Base-by-base conservation (phyloP, 2,329 filamentous ascomycete genomes). In the Diplocarpon rosae region DNA sequence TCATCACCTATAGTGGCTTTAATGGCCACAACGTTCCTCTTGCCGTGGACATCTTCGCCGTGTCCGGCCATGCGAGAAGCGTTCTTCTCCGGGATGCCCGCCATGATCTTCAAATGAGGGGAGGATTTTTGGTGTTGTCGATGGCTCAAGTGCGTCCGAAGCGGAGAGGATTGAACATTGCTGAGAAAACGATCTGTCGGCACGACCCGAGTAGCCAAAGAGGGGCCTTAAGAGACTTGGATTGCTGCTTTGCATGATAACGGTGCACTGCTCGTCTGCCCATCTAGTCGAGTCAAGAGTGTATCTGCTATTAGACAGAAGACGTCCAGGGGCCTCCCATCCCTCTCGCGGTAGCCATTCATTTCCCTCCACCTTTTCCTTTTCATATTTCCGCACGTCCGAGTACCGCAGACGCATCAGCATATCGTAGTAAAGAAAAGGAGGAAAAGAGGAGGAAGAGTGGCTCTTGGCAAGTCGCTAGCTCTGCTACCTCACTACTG, bases 1-100 rank as follows among this genome's bases (percentile, higher is more conserved):
- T 45, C 42, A 45, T 48, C 46, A 68, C 63, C 54, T 66, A 70
- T 51, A 28, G 51, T 41, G 30, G 54, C 37, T 33, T 50, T 55
- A 8, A 29, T 37, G 2, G 38, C 39, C 17, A 39, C 44, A 17
- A 47, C 29, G 5, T 40, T 27, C 13, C 34, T 34, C 46, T 52
- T 52, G 27, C 50, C 17, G 34, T 47, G 46, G 37, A 49, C 37
- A 39, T 50, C 37, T n/a, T 48, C 41, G 15, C 37, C 38, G 40
- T 33, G 32, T 31, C 39, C 29, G 42, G 17, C 42, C n/a, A 43
- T 41, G 39, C 29, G 17, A 16, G n/a, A 14, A 32, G 35, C n/a
- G 35, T 48, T 41, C 37, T 53, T 53, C 32, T 51, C 51, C 16
- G 39, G 29, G 27, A 51, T 41, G 32, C 43, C 46, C 46, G 51